Percentiles rank a stretch among this genome's conserved stretches.
These are phyloP conservation scores for Saturnispora kantuleensis DNA, from an alignment of 805 yeast species.

Conservation along the genomic window DNA sequence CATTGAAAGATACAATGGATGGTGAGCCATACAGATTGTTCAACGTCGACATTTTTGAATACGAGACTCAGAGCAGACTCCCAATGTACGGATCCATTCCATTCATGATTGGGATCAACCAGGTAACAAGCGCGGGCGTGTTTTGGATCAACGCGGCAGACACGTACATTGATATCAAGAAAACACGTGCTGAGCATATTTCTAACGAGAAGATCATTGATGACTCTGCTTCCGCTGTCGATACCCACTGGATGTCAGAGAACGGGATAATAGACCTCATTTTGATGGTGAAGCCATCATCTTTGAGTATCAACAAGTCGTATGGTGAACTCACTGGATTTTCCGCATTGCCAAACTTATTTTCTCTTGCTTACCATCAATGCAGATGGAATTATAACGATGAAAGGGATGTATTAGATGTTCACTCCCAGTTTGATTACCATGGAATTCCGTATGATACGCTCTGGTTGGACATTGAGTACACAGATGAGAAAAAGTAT, in stretches of 20 bases:
- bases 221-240: constrained; percentile 11
- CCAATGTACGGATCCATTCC: constrained; percentile 98
- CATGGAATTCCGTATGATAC: constrained; percentile 76
- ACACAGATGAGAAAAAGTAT: constrained; percentile 76
- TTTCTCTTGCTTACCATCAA: constrained; percentile 87
- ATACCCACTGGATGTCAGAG: constrained; percentile 91
- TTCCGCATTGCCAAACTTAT: constrained; percentile 61
- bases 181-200: constrained; percentile 14
- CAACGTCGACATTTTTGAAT: constrained; percentile 94
- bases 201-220: constrained; percentile 7
- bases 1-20: constrained; percentile 57
- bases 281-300: constrained; percentile 48
- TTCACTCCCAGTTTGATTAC: constrained; percentile 61
- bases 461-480: constrained; percentile 93
- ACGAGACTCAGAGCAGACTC: constrained; percentile 68
- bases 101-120: constrained; percentile 60
- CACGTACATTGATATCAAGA: constrained; percentile 70
- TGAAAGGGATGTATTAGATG: constrained; percentile 72
- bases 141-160: constrained; percentile 94
- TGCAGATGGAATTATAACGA: constrained; percentile 97
- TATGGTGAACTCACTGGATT: constrained; percentile 69
- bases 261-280: constrained; percentile 74
- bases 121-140: constrained; percentile 54
- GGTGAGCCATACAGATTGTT: constrained; percentile 75
- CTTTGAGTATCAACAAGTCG: constrained; percentile 43